Conservation (phyloP, 768 basidiomycete species). For the Roridomyces roridus region DNA sequence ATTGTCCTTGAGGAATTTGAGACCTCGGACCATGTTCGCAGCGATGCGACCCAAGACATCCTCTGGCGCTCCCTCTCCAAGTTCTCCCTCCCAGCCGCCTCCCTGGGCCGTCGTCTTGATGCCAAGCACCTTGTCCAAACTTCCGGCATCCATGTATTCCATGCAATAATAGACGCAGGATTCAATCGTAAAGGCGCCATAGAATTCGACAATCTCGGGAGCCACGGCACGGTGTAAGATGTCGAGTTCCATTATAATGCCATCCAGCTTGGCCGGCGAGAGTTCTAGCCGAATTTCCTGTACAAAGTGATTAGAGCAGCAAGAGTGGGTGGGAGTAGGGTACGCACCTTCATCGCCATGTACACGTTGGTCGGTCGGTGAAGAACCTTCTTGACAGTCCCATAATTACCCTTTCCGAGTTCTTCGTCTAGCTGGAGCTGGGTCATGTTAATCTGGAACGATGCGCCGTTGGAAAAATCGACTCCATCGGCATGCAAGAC, state of each 20-base stretch:
- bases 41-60: conserved; percentile 85
- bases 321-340: conserved; percentile 12
- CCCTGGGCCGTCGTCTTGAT: conserved; percentile 30
- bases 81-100: conserved; percentile 23
- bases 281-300: conserved; percentile 98
- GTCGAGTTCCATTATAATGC: conserved; percentile 98
- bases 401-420: conserved; percentile 95
- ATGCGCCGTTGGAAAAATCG: conserved; percentile 87
- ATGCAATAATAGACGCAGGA: conserved; percentile 99
- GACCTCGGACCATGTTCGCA: conserved; percentile 81
- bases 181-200: conserved; percentile 99
- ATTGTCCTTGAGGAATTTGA: conserved; percentile 95
- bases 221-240: conserved; percentile 93
- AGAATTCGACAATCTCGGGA: conserved; percentile 96
- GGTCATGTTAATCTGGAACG: conserved; percentile 93
- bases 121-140: conserved; percentile 79
- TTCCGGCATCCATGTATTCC: conserved; percentile 99
- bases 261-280: conserved; percentile 91
- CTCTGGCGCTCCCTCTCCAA: conserved; percentile 66
- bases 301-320: conserved; percentile 10
- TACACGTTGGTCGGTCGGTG: conserved; percentile 93
- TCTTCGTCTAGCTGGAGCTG: conserved; percentile 92
- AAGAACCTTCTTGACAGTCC: conserved; percentile 94
- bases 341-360: conserved; percentile 97
- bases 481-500: conserved; percentile 87